Conservation (phyloP, 306 rosid genomes). For the Cucurbita moschata region DNA sequence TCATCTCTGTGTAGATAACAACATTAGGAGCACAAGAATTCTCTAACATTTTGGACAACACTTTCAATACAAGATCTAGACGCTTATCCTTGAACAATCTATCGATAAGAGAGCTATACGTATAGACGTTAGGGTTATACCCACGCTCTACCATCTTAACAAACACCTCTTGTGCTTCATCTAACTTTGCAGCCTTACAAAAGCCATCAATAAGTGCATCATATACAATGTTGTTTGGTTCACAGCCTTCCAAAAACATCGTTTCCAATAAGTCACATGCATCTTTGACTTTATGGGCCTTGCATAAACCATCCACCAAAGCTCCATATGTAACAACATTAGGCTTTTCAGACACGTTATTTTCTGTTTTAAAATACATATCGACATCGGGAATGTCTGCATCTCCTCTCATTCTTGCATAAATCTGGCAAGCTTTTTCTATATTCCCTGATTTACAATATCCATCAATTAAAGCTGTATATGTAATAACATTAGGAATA, state of each 20-base stretch:
- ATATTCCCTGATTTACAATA: slow-evolving; percentile 62
- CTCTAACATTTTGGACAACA: slow-evolving; percentile 73
- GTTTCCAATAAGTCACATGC: slow-evolving; percentile 49
- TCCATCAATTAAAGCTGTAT: slow-evolving; percentile 79
- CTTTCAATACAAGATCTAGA: slow-evolving; percentile 62
- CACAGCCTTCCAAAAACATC: slow-evolving; percentile 52
- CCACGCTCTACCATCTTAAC: slow-evolving; percentile 65
- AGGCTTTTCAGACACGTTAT: slow-evolving; percentile 27
- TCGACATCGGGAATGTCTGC: slow-evolving; percentile 39
- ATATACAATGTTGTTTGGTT: slow-evolving; percentile 57
- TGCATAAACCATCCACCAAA: slow-evolving; percentile 84
- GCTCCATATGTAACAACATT: slow-evolving; percentile 71
- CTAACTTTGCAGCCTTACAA: slow-evolving; percentile 66
- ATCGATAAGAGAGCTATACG: slow-evolving; percentile 74
- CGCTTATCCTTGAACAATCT: slow-evolving; percentile 59
- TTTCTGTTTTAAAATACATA: slow-evolving; percentile 43
- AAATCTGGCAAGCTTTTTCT: slow-evolving; percentile 68
- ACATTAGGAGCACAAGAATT: slow-evolving; percentile 66
- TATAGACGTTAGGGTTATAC: slow-evolving; percentile 53
- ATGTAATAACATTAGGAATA: slow-evolving; percentile 60
- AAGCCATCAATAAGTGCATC: slow-evolving; percentile 81
- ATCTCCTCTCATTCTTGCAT: slow-evolving; percentile 59
- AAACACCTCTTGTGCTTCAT: slow-evolving; percentile 68
- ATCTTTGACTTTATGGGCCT: slow-evolving; percentile 56
- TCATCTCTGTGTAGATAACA: slow-evolving; percentile 80